phyloP scores from a whole-genome alignment of 2,329 filamentous ascomycete genomes.

The Ophiocordyceps camponoti-saundersi region DNA sequence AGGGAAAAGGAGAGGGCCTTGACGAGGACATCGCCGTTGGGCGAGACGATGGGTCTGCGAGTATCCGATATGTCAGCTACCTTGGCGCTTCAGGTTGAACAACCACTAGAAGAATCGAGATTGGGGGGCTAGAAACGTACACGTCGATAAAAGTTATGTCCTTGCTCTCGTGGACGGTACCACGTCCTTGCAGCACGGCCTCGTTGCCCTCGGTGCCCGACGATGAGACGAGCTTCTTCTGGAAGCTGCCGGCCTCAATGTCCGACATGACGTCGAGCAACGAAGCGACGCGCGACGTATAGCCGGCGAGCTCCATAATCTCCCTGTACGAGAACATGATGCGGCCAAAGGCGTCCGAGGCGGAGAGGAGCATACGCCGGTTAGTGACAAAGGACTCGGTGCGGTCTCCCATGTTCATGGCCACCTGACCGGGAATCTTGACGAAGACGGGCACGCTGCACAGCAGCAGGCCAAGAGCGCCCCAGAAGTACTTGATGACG shows the following conservation, averaged over 20 bases:
- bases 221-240: constrained; percentile 91
- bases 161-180: constrained; percentile 63
- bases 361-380: constrained; percentile 74
- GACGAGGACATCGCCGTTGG: constrained; percentile 87
- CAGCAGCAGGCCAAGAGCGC: constrained; percentile 73
- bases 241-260: constrained; percentile 74
- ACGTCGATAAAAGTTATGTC: constrained; percentile 78
- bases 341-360: constrained; percentile 87
- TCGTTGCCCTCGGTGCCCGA: constrained; percentile 69
- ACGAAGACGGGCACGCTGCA: constrained; percentile 95
- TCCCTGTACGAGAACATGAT: constrained; percentile 98
- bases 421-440: constrained; percentile 59
- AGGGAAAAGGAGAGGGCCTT: constrained; percentile 76
- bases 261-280: constrained; percentile 91
- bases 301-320: constrained; percentile 86
- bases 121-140: constrained; percentile 30
- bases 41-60: constrained; percentile 70
- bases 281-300: constrained; percentile 81
- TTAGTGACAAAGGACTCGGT: constrained; percentile 83
- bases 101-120: too few species aligned
- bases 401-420: constrained; percentile 51
- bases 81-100: too few species aligned
- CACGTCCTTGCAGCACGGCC: constrained; percentile 65
- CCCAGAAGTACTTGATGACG: constrained; percentile 99
- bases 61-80: too few species aligned